These are phyloP conservation scores for Calocera viscosa DNA, from an alignment of 768 basidiomycete species.

Conservation along the genomic window DNA sequence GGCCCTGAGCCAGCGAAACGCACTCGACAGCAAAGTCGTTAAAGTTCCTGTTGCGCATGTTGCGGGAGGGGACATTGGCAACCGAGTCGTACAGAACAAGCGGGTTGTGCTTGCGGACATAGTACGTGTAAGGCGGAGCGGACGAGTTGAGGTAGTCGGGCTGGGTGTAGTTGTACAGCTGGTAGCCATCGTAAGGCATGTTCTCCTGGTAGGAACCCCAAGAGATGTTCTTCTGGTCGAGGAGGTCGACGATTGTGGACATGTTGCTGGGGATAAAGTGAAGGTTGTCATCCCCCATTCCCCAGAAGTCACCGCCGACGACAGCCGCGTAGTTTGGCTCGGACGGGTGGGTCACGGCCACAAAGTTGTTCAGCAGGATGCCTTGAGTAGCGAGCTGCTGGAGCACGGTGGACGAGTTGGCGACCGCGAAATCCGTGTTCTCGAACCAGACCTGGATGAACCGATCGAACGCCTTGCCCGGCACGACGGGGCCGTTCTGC, in stretches of 20 bases:
- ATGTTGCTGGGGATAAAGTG: conserved; percentile 27
- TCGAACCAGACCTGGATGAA: conserved; percentile 38
- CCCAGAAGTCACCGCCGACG: conserved; percentile 44
- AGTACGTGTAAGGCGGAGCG: conserved; percentile 35
- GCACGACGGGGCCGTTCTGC: conserved; percentile 28
- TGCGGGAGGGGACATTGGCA: conserved; percentile 32
- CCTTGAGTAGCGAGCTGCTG: conserved; percentile 37
- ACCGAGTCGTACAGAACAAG: conserved; percentile 42
- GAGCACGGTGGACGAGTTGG: conserved; percentile 22
- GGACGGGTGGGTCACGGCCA: conserved; percentile 38
- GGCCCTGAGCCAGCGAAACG: neutral
- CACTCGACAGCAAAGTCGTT: conserved; percentile 46
- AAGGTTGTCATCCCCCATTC: conserved; percentile 34
- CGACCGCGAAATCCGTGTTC: conserved; percentile 42
- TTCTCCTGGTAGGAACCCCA: conserved; percentile 54
- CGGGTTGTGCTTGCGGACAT: conserved; percentile 47
- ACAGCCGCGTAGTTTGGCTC: conserved; percentile 43
- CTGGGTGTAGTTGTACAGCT: conserved; percentile 12
- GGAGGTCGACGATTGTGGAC: conserved; percentile 46
- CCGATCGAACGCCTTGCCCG: conserved; percentile 37
- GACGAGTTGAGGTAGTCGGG: conserved; percentile 26
- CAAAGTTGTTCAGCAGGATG: conserved; percentile 30
- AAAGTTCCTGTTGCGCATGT: conserved; percentile 42
- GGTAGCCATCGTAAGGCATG: conserved; percentile 40
- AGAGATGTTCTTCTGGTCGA: conserved; percentile 44